phyloP scores from a whole-genome alignment of 75 land plant genomes.

The Pinus taeda region DNA sequence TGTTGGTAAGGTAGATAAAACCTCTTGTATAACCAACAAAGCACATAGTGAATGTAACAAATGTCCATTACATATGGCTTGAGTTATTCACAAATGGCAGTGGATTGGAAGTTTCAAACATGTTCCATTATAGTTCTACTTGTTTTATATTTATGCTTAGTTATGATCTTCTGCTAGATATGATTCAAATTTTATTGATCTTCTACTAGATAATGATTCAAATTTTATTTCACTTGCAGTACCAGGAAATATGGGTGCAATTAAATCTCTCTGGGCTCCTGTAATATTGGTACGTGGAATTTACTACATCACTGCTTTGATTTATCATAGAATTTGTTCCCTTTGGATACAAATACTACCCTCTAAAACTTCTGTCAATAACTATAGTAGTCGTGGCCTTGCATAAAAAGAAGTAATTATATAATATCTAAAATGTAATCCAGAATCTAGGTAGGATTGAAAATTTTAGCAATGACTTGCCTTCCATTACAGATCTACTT shows the following conservation, averaged over 20 bases:
- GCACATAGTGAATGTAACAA: constrained; percentile 60
- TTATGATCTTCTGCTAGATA: constrained; percentile 5
- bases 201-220: neutral
- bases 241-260: constrained; percentile 64
- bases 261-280: constrained; percentile 79
- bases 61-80: constrained; percentile 66
- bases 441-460: neutral
- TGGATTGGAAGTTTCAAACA: neutral
- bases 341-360: neutral
- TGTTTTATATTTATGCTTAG: neutral
- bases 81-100: constrained; percentile 84
- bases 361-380: no score
- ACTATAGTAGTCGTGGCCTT: no score
- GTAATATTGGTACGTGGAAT: constrained; percentile 59
- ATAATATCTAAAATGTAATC: neutral
- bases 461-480: neutral
- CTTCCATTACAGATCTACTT: constrained; percentile 75
- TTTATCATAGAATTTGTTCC: neutral
- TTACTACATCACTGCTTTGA: no score
- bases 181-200: neutral
- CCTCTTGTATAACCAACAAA: constrained; percentile 88
- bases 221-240: constrained; percentile 33
- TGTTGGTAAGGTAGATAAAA: constrained; percentile 61
- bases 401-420: no score
- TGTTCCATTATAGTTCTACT: neutral